phyloP scores from a whole-genome alignment of 306 rosid genomes.

The Morella rubra region DNA sequence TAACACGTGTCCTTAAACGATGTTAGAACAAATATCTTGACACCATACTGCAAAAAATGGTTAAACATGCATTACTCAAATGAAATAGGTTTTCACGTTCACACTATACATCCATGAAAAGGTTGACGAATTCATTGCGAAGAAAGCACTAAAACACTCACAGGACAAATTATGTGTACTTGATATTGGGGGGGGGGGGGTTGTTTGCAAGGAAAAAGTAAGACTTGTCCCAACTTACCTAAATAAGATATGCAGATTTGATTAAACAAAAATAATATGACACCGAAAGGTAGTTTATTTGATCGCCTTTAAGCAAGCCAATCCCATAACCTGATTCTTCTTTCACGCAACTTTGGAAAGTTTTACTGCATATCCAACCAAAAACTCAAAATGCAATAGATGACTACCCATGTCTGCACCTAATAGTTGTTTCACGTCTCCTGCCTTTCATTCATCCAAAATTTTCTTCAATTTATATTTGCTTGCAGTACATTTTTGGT shows the following conservation, averaged over 20 bases:
- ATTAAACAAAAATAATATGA: not conserved
- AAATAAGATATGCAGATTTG: not conserved
- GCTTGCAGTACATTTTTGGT: not conserved
- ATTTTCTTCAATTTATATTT: not conserved
- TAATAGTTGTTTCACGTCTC: not conserved
- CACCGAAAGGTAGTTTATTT: not conserved
- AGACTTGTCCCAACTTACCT: no score
- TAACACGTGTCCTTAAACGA: constrained; percentile 89
- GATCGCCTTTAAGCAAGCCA: not conserved
- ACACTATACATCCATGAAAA: not conserved
- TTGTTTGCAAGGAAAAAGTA: no score
- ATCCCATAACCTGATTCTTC: not conserved
- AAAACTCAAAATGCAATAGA: not conserved
- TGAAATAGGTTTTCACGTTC: constrained; percentile 10
- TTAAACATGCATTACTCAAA: constrained; percentile 23
- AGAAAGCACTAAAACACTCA: not conserved
- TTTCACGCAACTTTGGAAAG: not conserved
- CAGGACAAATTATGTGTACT: not conserved
- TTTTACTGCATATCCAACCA: not conserved
- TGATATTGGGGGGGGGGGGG: no score
- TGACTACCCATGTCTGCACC: not conserved
- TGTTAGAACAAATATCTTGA: constrained; percentile 87
- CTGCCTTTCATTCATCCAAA: not conserved
- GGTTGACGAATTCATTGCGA: not conserved
- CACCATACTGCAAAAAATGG: constrained; percentile 69